Percentiles rank a stretch among this genome's conserved stretches.
These are phyloP conservation scores for Mucor saturninus DNA, from an alignment of 371 early-diverging fungal species.

Conservation along the genomic window DNA sequence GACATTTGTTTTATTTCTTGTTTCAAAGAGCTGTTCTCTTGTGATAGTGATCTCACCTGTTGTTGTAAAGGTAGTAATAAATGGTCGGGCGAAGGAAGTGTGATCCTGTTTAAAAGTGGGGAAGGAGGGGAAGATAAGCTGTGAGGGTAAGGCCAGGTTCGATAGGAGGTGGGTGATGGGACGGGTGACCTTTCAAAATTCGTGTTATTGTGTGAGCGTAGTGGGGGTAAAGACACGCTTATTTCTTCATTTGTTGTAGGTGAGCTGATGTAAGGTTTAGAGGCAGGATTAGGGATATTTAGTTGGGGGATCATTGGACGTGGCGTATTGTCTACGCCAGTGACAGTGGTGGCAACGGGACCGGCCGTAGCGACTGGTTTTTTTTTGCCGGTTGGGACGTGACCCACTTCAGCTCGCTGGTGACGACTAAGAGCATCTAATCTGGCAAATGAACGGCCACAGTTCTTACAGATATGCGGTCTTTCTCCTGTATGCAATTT, in stretches of 20 bases:
- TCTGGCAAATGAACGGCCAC: conserved; percentile 68
- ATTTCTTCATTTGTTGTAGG: neutral
- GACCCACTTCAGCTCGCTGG: conserved; percentile 35
- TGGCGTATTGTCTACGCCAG: neutral
- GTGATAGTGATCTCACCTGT: conserved; percentile 9
- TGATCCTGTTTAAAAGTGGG: neutral
- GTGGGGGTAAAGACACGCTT: neutral
- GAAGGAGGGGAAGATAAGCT: neutral
- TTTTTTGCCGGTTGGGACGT: neutral
- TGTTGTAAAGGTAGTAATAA: conserved; percentile 1
- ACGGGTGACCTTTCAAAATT: neutral
- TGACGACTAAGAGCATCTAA: conserved; percentile 74
- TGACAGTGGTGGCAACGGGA: neutral
- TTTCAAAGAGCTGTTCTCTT: conserved; percentile 22
- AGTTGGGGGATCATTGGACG: conserved; percentile 34
- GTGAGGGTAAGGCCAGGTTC: conserved; percentile 1
- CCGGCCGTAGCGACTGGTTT: no score
- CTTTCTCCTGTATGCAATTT: conserved; percentile 77
- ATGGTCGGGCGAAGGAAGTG: conserved; percentile 1
- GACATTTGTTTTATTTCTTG: conserved; percentile 18
- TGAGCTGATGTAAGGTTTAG: conserved; percentile 4
- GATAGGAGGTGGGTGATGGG: neutral
- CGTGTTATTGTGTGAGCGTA: neutral
- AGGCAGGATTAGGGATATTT: conserved; percentile 31
- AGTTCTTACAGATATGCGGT: conserved; percentile 55